Evolutionary conservation across 176 grass and related monocot genomes (phyloP).

Genomic region (Chloris gayana): DNA sequence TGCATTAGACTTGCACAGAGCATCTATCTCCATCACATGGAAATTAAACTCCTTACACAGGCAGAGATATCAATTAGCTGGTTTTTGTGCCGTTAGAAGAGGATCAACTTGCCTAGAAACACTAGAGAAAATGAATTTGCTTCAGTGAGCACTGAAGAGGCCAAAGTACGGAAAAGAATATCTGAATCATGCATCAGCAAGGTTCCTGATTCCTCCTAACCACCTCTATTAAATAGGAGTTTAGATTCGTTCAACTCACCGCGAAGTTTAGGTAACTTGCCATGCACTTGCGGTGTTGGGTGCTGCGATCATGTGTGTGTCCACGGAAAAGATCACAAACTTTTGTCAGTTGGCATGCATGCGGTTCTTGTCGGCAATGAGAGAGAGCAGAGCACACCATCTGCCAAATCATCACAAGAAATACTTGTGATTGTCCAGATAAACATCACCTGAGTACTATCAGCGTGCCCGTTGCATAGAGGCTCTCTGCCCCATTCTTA

Average conservation of each 20-base stretch:
- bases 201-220: too few species aligned
- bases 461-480: too few species aligned
- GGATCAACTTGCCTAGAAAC: constrained; percentile 1
- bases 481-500: too few species aligned
- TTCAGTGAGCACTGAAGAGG: constrained; percentile 1
- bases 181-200: constrained; percentile 27
- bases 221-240: too few species aligned
- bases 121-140: constrained; percentile 12
- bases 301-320: not conserved
- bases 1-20: not conserved
- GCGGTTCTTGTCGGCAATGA: not conserved
- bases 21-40: too few species aligned
- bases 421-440: too few species aligned
- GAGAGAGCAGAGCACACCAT: not conserved
- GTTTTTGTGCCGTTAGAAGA: too few species aligned
- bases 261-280: not conserved
- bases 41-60: too few species aligned
- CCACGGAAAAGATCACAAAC: not conserved
- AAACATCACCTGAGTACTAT: too few species aligned
- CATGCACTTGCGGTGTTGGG: constrained; percentile 8
- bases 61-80: too few species aligned
- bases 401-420: not conserved
- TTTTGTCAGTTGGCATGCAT: constrained; percentile 24
- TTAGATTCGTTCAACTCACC: too few species aligned
- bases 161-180: constrained; percentile 18